phyloP scores from a whole-genome alignment of 164 flowering plant genomes.

The Stephania yunnanensis region DNA sequence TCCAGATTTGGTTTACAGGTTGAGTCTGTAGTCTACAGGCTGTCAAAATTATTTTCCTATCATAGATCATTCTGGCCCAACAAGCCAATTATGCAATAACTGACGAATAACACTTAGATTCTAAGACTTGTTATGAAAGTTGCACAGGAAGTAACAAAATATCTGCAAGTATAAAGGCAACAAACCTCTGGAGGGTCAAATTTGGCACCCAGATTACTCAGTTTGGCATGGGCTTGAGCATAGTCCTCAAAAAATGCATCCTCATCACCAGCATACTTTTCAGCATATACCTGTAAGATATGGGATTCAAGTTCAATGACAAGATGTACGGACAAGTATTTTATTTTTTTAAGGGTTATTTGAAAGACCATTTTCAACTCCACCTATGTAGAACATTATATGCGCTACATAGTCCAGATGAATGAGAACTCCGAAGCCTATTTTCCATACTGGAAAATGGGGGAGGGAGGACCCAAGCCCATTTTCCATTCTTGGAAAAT shows the following conservation, averaged over 20 bases:
- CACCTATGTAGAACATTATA: too few relatives aligned
- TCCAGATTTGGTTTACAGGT: too few relatives aligned
- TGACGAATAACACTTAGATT: neutral
- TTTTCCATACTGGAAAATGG: too few relatives aligned
- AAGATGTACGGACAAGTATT: neutral
- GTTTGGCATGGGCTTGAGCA: constrained; percentile 98
- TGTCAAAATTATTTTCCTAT: too few relatives aligned
- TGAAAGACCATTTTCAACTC: too few relatives aligned
- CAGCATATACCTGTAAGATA: constrained; percentile 66
- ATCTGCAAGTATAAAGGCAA: constrained; percentile 3
- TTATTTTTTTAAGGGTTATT: neutral
- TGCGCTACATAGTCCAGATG: too few relatives aligned
- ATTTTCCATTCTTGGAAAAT: too few relatives aligned
- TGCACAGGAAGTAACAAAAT: neutral
- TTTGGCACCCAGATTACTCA: constrained; percentile 93
- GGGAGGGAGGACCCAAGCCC: too few relatives aligned
- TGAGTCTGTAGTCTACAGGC: too few relatives aligned
- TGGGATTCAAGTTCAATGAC: constrained; percentile 1
- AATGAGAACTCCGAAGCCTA: too few relatives aligned
- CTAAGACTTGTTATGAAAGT: neutral
- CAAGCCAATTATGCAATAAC: neutral
- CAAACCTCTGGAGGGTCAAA: constrained; percentile 96
- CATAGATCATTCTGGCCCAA: neutral
- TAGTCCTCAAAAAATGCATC: constrained; percentile 92
- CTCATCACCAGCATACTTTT: constrained; percentile 85